A percentile compares a stretch with the other conserved stretches of the same genome.
These are phyloP conservation scores for Trametes cingulata DNA, from an alignment of 768 basidiomycete species.

Conservation along the genomic window DNA sequence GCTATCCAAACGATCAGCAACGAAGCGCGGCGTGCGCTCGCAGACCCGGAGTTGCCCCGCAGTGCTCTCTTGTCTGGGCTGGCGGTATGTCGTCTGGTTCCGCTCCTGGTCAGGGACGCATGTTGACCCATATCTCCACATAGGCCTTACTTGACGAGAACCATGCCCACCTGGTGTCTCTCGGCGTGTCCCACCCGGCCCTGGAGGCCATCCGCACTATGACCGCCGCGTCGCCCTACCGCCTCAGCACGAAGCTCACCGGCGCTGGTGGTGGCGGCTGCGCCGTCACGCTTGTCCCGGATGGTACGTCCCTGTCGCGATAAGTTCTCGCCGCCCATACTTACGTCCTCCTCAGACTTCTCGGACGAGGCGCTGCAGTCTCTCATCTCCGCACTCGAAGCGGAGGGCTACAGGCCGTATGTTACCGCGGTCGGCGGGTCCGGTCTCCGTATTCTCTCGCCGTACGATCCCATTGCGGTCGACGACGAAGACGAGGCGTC, in stretches of 20 bases:
- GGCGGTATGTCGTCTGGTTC: slow-evolving; percentile 52
- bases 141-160: slow-evolving; percentile 88
- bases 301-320: slow-evolving; percentile 55
- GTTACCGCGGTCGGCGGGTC: slow-evolving; percentile 91
- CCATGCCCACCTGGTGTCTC: slow-evolving; percentile 76
- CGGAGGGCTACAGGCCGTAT: slow-evolving; percentile 77
- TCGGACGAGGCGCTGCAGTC: slow-evolving; percentile 53
- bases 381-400: slow-evolving; percentile 60
- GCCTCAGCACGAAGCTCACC: slow-evolving; percentile 89
- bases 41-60: slow-evolving; percentile 72
- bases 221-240: slow-evolving; percentile 63
- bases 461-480: slow-evolving; percentile 30
- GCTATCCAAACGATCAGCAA: slow-evolving; percentile 86
- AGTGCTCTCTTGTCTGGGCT: slow-evolving; percentile 62
- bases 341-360: slow-evolving; percentile 57
- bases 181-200: slow-evolving; percentile 90
- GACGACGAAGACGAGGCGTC: slow-evolving; percentile 3
- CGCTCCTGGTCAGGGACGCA: not conserved
- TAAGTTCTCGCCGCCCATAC: not conserved
- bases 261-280: slow-evolving; percentile 99
- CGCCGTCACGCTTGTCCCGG: slow-evolving; percentile 91
- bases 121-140: slow-evolving; percentile 13
- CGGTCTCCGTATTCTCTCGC: slow-evolving; percentile 84
- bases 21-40: slow-evolving; percentile 73
- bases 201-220: slow-evolving; percentile 80